Evolutionary conservation across 106 monocot genomes (phyloP), one percentile per base, ranked within the genome.

Genomic region (Vanilla planifolia): DNA sequence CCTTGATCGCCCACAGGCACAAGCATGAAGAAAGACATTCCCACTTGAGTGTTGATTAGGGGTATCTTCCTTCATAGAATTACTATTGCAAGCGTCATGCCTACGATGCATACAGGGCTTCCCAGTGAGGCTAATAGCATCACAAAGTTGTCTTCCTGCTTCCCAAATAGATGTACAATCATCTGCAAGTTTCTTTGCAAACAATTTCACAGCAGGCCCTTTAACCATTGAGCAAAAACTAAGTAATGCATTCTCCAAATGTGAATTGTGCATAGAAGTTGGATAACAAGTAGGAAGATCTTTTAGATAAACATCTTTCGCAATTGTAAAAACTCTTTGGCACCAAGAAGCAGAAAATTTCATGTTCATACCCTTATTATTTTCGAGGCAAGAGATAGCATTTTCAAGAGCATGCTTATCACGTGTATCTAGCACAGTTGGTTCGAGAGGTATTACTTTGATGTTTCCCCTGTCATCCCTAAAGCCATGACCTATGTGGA

Each of bases 111-210:
- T 92, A 71, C 98, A 99, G 40, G 82, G 88, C 60, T 73, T 88
- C 51, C 88, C 85, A 50, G 92, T 92, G 23, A 99, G 63, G 50
- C 98, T 99, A 44, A 88, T 53, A 64, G 78, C 77, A 88, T 99
- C 92, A 61, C 98, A 99, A 40, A 84, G 88, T 71, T 99, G 98
- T 58, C 98, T 92, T 24, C 85, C 88, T 19, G 85, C 77, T 82
- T 77, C 72, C 98, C 92, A 99, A 40, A 92, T 82, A 39, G 64
- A 61, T 2, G 36, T 77, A 67, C 98, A 99, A 57, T 92, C 88
- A 35, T 99, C 85, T 82, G 80, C 88, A 25, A 99, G 64, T 43
- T 78, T 82, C 51, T 79, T 82, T 44, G 63, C 32, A 69, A 82
- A 88, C 30, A 66, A 23, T 52, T 72, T 63, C 10, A 78, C 76